These are phyloP conservation scores for Puccinellia tenuiflora DNA, from an alignment of 176 grass and related monocot genomes.

Conservation along the genomic window DNA sequence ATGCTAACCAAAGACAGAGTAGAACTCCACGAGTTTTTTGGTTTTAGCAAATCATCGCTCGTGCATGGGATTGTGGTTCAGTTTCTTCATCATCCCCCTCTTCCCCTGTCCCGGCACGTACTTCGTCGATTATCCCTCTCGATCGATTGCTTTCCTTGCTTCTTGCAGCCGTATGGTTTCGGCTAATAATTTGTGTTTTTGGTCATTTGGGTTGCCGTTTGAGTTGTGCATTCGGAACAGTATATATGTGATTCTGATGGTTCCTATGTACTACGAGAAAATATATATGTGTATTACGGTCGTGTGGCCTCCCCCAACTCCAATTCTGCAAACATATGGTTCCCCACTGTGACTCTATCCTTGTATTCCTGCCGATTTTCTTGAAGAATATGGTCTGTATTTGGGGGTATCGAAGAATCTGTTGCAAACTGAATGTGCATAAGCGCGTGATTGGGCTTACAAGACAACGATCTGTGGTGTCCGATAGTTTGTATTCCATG, in stretches of 20 bases:
- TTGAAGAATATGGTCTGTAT: too few relatives aligned
- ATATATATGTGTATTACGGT: too few relatives aligned
- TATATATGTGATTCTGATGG: background rate
- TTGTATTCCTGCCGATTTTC: too few relatives aligned
- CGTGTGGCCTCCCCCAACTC: too few relatives aligned
- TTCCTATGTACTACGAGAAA: too few relatives aligned
- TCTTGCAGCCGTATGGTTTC: conserved; percentile 4
- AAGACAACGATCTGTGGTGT: too few relatives aligned
- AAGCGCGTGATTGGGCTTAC: too few relatives aligned
- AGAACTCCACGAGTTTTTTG: background rate
- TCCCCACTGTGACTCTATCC: too few relatives aligned
- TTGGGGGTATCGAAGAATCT: too few relatives aligned
- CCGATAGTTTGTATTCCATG: too few relatives aligned
- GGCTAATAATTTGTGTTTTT: conserved; percentile 38
- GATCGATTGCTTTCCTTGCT: background rate
- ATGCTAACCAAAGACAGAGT: background rate
- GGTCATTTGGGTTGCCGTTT: conserved; percentile 21
- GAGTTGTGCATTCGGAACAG: conserved; percentile 31
- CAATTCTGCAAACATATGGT: too few relatives aligned
- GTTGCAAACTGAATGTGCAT: too few relatives aligned
- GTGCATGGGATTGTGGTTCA: conserved; percentile 2
- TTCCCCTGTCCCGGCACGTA: background rate
- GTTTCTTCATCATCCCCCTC: background rate
- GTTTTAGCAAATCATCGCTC: background rate
- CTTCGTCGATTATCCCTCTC: background rate